phyloP scores from a whole-genome alignment of 1,139 yeast species.

The Citeromyces hawaiiensis region DNA sequence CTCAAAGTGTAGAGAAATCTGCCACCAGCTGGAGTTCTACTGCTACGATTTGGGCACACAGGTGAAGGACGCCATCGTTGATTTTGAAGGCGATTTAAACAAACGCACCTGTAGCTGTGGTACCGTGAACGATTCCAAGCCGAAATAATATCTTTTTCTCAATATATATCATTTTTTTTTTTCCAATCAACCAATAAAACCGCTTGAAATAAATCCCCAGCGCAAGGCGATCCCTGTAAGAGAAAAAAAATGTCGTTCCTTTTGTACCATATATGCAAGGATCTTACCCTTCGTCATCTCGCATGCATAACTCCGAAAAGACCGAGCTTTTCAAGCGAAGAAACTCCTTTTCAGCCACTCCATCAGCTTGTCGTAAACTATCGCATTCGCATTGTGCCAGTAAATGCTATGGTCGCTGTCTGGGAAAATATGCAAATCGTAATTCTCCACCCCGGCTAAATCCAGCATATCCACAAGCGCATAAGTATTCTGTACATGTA shows the following conservation, averaged over 20 bases:
- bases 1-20: slow-evolving; percentile 44
- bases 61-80: slow-evolving; percentile 68
- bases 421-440: slow-evolving; percentile 84
- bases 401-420: slow-evolving; percentile 82
- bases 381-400: slow-evolving; percentile 65
- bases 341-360: slow-evolving; percentile 67
- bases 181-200: too few relatives aligned
- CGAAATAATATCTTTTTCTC: slow-evolving; percentile 12
- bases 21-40: slow-evolving; percentile 60
- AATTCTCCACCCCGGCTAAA: slow-evolving; percentile 52
- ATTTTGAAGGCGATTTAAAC: slow-evolving; percentile 48
- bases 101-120: slow-evolving; percentile 76
- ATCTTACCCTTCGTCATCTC: background rate
- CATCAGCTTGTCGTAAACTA: slow-evolving; percentile 64
- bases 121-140: slow-evolving; percentile 49
- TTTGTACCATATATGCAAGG: too few relatives aligned
- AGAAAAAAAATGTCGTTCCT: too few relatives aligned
- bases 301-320: background rate
- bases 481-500: slow-evolving; percentile 79
- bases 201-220: too few relatives aligned
- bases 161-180: too few relatives aligned
- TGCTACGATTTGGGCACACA: slow-evolving; percentile 83
- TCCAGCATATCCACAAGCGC: slow-evolving; percentile 64
- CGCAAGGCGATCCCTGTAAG: too few relatives aligned
- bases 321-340: slow-evolving; percentile 6